Base-by-base conservation (phyloP, 2,329 filamentous ascomycete genomes). In the Neofusicoccum parvum region DNA sequence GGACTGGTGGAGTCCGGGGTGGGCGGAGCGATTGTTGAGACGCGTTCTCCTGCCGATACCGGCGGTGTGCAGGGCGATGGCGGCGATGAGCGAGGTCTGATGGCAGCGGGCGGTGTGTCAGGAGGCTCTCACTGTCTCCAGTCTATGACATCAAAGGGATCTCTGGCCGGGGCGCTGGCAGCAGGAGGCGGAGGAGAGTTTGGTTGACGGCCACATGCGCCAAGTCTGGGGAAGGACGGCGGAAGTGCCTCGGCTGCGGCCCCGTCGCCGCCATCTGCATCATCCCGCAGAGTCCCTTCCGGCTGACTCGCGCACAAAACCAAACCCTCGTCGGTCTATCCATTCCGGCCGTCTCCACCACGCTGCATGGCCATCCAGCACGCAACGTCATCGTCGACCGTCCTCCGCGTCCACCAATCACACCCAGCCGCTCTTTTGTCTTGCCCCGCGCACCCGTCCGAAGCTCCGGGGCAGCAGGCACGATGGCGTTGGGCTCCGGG, bases 141-240 rank as follows among this genome's bases (percentile, higher is more conserved):
- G 41, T 45, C 41, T 45, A 15, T 45, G 41, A 6, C 41, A n/a
- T 2, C 5, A n/a, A 2, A 3, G 15, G 41, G 15, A 45, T 45
- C 14, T 45, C 14, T 4, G 14, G 39, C 6, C 39, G 10, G 36
- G 7, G n/a, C 5, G 36, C 14, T 5, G 32, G 27, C 11, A 41
- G 53, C 39, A 15, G 9, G 39, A 39, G 7, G 54, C 27, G 39
- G 54, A 59, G 27, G 39, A 7, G n/a, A 5, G 50, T 12, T 17
- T 1, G 7, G 37, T 43, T 3, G 51, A 56, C 37, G 17, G 51
- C 20, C 54, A 59, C 54, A 59, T 59, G 54, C 39, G 54, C 39
- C 54, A 59, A 59, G 41, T 45, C 54, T 46, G 54, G 54, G 54
- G 54, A 59, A 59, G 36, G 54, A 34, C 27, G n/a, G 39, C 23